These are phyloP conservation scores for Niebla homalea DNA, from an alignment of 495 filamentous ascomycete species.

Conservation along the genomic window DNA sequence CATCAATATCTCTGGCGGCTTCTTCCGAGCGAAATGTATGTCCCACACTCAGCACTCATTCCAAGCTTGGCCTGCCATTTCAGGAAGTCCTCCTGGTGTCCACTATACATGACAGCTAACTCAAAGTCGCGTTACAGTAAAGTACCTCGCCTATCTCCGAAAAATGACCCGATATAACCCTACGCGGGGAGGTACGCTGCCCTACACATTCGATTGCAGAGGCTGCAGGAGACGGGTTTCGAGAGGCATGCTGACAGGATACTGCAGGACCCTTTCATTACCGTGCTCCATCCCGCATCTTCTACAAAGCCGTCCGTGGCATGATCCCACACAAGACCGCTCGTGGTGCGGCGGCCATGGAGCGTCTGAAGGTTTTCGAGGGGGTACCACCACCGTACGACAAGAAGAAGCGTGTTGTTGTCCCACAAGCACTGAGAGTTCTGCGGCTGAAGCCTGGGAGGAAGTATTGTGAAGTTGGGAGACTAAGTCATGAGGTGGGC, in stretches of 20 bases:
- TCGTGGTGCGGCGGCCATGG: conserved; percentile 87
- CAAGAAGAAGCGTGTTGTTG: conserved; percentile 98
- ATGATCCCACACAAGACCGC: conserved; percentile 99
- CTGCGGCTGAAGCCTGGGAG: conserved; percentile 91
- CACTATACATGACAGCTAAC: conserved; percentile 20
- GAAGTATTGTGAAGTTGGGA: conserved; percentile 98
- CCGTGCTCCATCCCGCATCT: conserved; percentile 94
- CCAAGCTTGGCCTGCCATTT: background rate
- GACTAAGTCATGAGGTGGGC: conserved; percentile 95
- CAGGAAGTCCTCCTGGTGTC: background rate
- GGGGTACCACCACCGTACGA: conserved; percentile 97
- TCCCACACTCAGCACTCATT: conserved; percentile 20
- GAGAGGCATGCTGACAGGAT: conserved; percentile 24
- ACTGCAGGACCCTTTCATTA: conserved; percentile 89
- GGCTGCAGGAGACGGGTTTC: background rate
- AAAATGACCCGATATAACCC: conserved; percentile 99
- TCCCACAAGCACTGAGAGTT: conserved; percentile 92
- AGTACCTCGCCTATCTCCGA: conserved; percentile 99
- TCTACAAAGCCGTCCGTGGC: conserved; percentile 99
- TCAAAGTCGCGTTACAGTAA: conserved; percentile 53
- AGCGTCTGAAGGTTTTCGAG: conserved; percentile 99
- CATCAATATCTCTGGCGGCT: conserved; percentile 99
- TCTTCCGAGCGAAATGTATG: conserved; percentile 99
- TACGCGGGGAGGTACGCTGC: conserved; percentile 72
- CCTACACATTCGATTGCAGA: conserved; percentile 1